Percentiles rank a stretch among this genome's conserved stretches.
Evolutionary conservation across 495 filamentous ascomycete genomes (phyloP).

Genomic region (Geoglossum glabrum): DNA sequence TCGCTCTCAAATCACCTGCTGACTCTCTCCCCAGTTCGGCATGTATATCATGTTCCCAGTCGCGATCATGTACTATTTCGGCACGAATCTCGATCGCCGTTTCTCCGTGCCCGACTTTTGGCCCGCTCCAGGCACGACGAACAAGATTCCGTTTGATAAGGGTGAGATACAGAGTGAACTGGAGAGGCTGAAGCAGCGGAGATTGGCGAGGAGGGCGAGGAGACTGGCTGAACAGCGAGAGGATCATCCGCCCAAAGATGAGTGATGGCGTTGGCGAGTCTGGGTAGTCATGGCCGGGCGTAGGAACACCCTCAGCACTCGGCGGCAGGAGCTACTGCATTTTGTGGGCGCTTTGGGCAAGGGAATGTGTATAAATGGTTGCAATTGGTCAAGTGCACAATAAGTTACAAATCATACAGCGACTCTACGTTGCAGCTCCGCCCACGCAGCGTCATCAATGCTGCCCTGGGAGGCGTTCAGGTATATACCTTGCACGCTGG

Average conservation of each 20-base stretch:
- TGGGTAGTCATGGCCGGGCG: neutral
- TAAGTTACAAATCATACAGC: constrained; percentile 6
- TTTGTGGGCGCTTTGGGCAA: neutral
- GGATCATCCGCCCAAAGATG: constrained; percentile 6
- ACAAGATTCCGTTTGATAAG: constrained; percentile 71
- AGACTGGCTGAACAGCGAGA: constrained; percentile 32
- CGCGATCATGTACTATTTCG: constrained; percentile 99
- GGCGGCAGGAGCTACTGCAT: neutral
- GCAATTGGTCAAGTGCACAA: neutral
- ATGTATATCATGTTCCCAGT: constrained; percentile 98
- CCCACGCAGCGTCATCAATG: constrained; percentile 11
- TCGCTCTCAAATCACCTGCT: neutral
- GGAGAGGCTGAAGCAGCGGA: constrained; percentile 41
- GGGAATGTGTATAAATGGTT: neutral
- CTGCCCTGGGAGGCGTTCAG: constrained; percentile 27
- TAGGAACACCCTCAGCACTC: neutral
- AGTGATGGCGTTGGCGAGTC: neutral
- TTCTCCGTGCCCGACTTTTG: constrained; percentile 86
- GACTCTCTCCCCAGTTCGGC: constrained; percentile 45
- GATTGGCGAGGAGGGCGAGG: constrained; percentile 38
- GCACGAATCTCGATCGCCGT: constrained; percentile 84
- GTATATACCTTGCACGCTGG: constrained; percentile 49
- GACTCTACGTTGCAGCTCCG: constrained; percentile 13
- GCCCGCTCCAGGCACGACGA: constrained; percentile 67
- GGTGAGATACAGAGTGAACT: constrained; percentile 73